These are phyloP conservation scores for Cyathus striatus DNA, from an alignment of 768 basidiomycete species.

Conservation along the genomic window DNA sequence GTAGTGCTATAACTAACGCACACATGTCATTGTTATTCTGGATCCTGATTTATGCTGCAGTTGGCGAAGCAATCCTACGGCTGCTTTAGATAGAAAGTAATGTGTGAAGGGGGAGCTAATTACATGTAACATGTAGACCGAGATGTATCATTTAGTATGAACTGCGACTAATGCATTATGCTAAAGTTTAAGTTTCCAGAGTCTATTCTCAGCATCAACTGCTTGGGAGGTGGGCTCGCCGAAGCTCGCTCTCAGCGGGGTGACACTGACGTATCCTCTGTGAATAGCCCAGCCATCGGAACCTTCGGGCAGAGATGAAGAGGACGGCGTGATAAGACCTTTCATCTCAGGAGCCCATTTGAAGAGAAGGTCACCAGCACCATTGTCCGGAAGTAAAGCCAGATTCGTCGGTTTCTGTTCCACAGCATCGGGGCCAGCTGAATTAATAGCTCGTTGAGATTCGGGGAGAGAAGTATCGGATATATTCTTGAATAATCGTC, in stretches of 20 bases:
- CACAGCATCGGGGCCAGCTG: slow-evolving; percentile 41
- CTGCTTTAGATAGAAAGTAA: too few relatives aligned
- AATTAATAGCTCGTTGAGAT: slow-evolving; percentile 17
- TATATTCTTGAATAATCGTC: slow-evolving; percentile 65
- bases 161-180: too few relatives aligned
- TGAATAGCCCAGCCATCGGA: slow-evolving; percentile 80
- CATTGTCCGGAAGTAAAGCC: slow-evolving; percentile 8
- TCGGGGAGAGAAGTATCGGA: slow-evolving; percentile 13
- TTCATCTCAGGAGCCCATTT: slow-evolving; percentile 68
- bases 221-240: slow-evolving; percentile 47
- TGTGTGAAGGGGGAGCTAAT: too few relatives aligned
- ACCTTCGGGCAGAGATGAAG: slow-evolving; percentile 61
- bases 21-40: too few relatives aligned
- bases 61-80: too few relatives aligned
- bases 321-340: slow-evolving; percentile 57
- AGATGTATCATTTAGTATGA: too few relatives aligned
- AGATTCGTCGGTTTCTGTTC: slow-evolving; percentile 11
- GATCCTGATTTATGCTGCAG: too few relatives aligned
- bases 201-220: slow-evolving; percentile 29
- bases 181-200: slow-evolving; percentile 61
- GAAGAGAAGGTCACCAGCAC: slow-evolving; percentile 50
- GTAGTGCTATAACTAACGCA: too few relatives aligned
- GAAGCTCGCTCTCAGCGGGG: slow-evolving; percentile 72
- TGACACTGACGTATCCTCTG: slow-evolving; percentile 69
- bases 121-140: too few relatives aligned